Evolutionary conservation across 495 filamentous ascomycete species (phyloP).

Genomic region (Trichocladium antarcticum): DNA sequence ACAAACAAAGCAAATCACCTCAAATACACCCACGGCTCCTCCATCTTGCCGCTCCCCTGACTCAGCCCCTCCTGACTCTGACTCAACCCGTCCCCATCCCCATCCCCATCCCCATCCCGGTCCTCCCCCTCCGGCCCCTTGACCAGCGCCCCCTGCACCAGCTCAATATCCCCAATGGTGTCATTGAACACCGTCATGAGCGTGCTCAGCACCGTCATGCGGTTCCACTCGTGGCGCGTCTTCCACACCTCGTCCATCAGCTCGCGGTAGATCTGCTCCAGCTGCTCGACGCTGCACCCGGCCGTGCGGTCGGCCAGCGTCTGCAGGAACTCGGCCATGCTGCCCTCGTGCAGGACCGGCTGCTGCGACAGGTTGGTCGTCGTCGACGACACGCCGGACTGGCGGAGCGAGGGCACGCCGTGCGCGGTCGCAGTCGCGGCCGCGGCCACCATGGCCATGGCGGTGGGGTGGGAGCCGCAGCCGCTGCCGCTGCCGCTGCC

Average conservation of each 20-base stretch:
- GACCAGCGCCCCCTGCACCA: slow-evolving; percentile 43
- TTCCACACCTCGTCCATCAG: slow-evolving; percentile 86
- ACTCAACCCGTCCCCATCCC: neutral
- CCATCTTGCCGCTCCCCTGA: neutral
- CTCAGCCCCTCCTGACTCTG: neutral
- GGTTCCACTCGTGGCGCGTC: slow-evolving; percentile 65
- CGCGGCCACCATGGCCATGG: neutral
- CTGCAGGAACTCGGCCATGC: slow-evolving; percentile 45
- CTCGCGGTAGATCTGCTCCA: slow-evolving; percentile 84
- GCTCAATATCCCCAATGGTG: slow-evolving; percentile 68
- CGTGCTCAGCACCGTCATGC: slow-evolving; percentile 52
- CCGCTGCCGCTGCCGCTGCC: neutral
- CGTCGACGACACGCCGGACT: slow-evolving; percentile 22
- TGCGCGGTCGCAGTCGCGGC: neutral
- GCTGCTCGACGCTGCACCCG: slow-evolving; percentile 80
- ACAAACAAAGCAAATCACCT: neutral
- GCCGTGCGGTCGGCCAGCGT: slow-evolving; percentile 53
- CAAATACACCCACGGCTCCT: slow-evolving; percentile 15
- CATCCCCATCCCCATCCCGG: neutral
- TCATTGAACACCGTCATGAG: slow-evolving; percentile 64
- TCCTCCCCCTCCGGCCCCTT: slow-evolving; percentile 18
- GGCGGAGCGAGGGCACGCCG: slow-evolving; percentile 22
- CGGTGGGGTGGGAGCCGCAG: neutral
- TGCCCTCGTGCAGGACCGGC: slow-evolving; percentile 47
- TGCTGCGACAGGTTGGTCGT: no score